Evolutionary conservation across 1,284 basidiomycete genomes (phyloP).

Genomic region (Sanghuangporus weigelae): DNA sequence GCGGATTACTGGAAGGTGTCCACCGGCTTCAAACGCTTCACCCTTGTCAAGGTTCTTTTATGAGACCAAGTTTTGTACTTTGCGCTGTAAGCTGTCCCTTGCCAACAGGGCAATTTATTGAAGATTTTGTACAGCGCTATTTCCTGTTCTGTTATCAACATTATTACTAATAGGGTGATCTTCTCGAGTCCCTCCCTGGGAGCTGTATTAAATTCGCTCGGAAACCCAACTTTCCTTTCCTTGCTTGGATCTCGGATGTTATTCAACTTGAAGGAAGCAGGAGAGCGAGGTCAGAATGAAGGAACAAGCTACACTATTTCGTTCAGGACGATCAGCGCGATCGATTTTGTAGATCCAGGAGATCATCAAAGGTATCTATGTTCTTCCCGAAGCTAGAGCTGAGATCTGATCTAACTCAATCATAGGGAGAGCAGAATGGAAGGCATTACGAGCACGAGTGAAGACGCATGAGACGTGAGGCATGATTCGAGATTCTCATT

Average conservation of each 20-base stretch:
- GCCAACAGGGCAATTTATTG: too few species aligned
- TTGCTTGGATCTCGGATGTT: slow-evolving; percentile 7
- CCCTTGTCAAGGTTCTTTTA: slow-evolving; percentile 6
- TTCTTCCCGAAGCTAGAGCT: background rate
- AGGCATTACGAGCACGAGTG: too few species aligned
- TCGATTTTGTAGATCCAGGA: background rate
- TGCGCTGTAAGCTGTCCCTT: background rate
- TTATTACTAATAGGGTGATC: too few species aligned
- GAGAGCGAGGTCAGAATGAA: slow-evolving; percentile 3
- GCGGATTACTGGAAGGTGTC: slow-evolving; percentile 3
- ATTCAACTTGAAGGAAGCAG: slow-evolving; percentile 9
- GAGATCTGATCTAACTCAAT: too few species aligned
- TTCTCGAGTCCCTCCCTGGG: too few species aligned
- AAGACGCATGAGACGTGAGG: too few species aligned
- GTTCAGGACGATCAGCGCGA: background rate
- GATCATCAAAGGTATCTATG: background rate
- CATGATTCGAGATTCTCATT: too few species aligned
- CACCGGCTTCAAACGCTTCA: background rate
- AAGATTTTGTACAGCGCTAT: background rate
- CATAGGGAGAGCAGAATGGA: too few species aligned
- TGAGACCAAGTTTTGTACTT: slow-evolving; percentile 6
- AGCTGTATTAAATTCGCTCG: background rate
- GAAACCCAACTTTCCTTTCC: background rate
- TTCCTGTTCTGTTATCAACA: background rate
- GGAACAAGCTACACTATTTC: slow-evolving; percentile 3